phyloP scores from a whole-genome alignment of 257 asterid species.

The Penstemon eatonii region DNA sequence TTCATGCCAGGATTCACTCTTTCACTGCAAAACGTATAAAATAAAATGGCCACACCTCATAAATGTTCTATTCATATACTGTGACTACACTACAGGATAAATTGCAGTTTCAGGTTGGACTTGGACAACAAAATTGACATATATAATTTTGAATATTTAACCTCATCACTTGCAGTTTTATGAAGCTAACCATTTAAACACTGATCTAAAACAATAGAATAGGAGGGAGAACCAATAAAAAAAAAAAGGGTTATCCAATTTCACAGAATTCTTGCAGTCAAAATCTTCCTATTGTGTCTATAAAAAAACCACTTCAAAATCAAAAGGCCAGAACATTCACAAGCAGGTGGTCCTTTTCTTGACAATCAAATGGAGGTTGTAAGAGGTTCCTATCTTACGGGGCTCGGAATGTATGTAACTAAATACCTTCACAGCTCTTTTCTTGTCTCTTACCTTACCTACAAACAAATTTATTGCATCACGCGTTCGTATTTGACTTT shows the following conservation, averaged over 20 bases:
- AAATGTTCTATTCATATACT: neutral
- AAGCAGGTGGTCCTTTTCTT: no score
- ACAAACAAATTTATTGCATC: neutral
- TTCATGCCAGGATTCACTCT: neutral
- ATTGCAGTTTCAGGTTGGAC: neutral
- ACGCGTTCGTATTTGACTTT: neutral
- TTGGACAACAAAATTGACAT: neutral
- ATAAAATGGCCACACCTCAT: neutral
- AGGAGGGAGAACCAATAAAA: no score
- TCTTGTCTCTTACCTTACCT: constrained; percentile 35
- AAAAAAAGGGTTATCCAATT: no score
- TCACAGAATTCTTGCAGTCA: neutral
- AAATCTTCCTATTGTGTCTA: neutral
- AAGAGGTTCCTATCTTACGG: neutral
- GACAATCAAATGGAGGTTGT: no score
- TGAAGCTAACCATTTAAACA: neutral
- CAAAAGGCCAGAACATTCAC: no score
- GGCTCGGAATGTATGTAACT: neutral
- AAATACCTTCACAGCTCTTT: neutral
- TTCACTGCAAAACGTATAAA: no score
- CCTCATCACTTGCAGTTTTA: neutral
- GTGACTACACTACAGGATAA: neutral
- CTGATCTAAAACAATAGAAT: neutral
- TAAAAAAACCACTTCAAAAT: neutral
- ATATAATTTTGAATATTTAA: no score